A percentile compares a stretch with the other conserved stretches of the same genome.
These are phyloP conservation scores for Mucor mucedo DNA, from an alignment of 371 early-diverging fungal genomes.

Conservation along the genomic window DNA sequence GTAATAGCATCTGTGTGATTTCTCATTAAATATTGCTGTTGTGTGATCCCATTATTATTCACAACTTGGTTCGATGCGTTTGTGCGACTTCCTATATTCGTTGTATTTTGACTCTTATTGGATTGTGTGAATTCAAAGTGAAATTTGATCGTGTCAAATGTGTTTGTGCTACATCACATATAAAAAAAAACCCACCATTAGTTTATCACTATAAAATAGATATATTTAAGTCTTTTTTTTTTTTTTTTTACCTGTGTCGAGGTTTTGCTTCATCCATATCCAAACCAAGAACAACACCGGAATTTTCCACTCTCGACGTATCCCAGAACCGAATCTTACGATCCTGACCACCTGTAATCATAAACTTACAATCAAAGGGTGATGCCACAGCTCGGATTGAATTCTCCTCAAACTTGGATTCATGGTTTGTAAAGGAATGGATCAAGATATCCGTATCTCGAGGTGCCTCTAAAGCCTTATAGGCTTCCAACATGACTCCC, in stretches of 20 bases:
- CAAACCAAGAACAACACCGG: conserved; percentile 72
- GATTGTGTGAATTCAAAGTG: conserved; percentile 58
- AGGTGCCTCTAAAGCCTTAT: conserved; percentile 63
- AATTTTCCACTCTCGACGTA: conserved; percentile 65
- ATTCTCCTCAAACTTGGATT: conserved; percentile 57
- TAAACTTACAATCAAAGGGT: conserved; percentile 60
- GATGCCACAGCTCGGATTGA: conserved; percentile 62
- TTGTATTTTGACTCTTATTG: conserved; percentile 21
- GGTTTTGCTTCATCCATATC: conserved; percentile 67
- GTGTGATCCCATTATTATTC: conserved; percentile 35
- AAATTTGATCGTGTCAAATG: conserved; percentile 57
- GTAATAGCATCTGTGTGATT: conserved; percentile 81
- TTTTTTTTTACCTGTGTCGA: conserved; percentile 54
- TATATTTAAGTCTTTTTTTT: not conserved
- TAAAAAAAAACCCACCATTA: not conserved
- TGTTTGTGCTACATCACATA: conserved; percentile 55
- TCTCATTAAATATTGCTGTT: conserved; percentile 61
- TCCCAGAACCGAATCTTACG: conserved; percentile 87
- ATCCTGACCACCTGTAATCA: conserved; percentile 85
- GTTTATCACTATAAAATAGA: too few species aligned
- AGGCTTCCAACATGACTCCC: conserved; percentile 53
- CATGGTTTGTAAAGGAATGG: conserved; percentile 57
- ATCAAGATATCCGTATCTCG: conserved; percentile 55
- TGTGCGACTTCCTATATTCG: conserved; percentile 21
- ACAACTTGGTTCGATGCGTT: conserved; percentile 9